Conservation (phyloP, 257 asterid species). For the Anisodus acutangulus region DNA sequence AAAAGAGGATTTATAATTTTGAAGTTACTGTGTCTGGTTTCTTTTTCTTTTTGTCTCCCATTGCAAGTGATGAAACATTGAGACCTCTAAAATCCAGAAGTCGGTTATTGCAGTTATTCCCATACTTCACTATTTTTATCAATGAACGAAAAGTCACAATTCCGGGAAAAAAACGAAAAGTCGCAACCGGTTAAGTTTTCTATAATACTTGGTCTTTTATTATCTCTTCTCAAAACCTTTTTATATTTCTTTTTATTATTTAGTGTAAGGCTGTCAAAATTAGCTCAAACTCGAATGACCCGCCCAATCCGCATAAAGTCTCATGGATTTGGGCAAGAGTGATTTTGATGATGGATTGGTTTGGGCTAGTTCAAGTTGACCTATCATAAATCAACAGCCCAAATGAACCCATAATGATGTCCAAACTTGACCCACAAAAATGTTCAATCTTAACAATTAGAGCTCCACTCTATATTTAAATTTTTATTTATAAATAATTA, state of each 20-base stretch:
- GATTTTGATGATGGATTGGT: no score
- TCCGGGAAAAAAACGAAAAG: neutral
- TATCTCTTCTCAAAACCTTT: neutral
- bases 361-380: no score
- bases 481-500: no score
- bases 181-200: neutral
- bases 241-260: neutral
- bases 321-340: no score
- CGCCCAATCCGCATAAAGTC: no score
- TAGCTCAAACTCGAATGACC: no score
- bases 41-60: slow-evolving; percentile 44
- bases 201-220: neutral
- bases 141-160: neutral
- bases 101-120: neutral
- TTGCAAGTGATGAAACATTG: slow-evolving; percentile 31
- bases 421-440: no score
- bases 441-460: no score
- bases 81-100: neutral
- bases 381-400: no score
- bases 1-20: neutral
- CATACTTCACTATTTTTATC: neutral
- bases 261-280: no score
- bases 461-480: no score
- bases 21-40: neutral
- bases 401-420: no score